Evolutionary conservation across 306 rosid species (phyloP).

Genomic region (Cucumis melo): DNA sequence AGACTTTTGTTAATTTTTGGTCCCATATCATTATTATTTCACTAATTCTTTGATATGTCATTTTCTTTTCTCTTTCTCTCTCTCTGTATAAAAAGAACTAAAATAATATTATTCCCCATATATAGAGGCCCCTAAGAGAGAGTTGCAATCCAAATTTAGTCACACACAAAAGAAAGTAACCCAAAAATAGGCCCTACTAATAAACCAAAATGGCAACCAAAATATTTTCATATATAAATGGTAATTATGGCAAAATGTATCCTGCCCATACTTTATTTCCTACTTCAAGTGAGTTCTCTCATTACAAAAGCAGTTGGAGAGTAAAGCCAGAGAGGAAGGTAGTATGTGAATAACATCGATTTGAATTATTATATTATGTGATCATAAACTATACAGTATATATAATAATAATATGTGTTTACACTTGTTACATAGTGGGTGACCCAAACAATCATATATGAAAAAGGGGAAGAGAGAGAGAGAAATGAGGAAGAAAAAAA

Average conservation of each 20-base stretch:
- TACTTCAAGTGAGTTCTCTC: background rate
- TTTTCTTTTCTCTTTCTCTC: background rate
- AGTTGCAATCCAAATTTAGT: background rate
- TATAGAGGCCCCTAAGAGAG: background rate
- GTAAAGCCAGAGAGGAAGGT: conserved; percentile 1
- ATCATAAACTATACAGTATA: background rate
- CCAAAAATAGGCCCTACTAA: background rate
- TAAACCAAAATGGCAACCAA: background rate
- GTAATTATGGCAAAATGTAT: too few species aligned
- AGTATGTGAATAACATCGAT: background rate
- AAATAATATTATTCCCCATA: background rate
- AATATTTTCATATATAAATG: background rate
- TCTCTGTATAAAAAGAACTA: too few species aligned
- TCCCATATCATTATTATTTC: background rate
- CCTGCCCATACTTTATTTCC: background rate
- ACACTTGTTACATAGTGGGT: conserved; percentile 3
- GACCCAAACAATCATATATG: conserved; percentile 4
- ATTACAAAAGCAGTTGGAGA: background rate
- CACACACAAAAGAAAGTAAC: background rate
- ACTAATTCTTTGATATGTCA: background rate
- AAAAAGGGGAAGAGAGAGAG: conserved; percentile 12
- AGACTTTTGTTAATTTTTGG: background rate
- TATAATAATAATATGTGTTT: background rate
- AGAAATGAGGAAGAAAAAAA: conserved; percentile 11
- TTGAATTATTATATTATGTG: background rate